Evolutionary conservation across 345 rosid species (phyloP).

Genomic region (Bruguiera parviflora): DNA sequence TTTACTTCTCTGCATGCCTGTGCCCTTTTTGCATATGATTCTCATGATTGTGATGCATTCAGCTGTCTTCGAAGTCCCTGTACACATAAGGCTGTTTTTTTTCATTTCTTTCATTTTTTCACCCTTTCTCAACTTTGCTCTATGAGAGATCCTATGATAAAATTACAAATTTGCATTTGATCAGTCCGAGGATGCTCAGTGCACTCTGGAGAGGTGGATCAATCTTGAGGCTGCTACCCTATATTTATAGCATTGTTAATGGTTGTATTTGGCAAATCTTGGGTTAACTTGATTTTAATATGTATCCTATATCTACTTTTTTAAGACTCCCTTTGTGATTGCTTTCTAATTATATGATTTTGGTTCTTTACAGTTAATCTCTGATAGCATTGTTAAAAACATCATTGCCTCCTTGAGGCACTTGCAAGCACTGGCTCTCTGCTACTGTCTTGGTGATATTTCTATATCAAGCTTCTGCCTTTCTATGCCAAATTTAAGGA

Average conservation of each 20-base stretch:
- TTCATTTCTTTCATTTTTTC: too few relatives aligned
- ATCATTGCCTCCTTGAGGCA: slow-evolving; percentile 41
- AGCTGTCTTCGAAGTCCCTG: too few relatives aligned
- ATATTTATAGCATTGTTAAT: not conserved
- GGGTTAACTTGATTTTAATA: not conserved
- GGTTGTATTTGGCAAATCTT: not conserved
- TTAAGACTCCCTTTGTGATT: not conserved
- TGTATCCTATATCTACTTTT: not conserved
- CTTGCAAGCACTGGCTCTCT: slow-evolving; percentile 51
- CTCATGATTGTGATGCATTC: too few relatives aligned
- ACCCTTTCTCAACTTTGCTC: too few relatives aligned
- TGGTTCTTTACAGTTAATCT: slow-evolving; percentile 47
- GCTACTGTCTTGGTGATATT: slow-evolving; percentile 75
- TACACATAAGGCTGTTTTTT: too few relatives aligned
- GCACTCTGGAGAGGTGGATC: not conserved
- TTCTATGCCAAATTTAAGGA: slow-evolving; percentile 44
- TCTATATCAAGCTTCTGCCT: slow-evolving; percentile 50
- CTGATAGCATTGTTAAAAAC: slow-evolving; percentile 46
- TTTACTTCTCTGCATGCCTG: too few relatives aligned
- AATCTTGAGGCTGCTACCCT: not conserved
- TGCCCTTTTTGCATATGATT: too few relatives aligned
- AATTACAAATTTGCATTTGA: not conserved
- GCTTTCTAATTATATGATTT: not conserved
- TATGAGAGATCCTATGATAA: not conserved
- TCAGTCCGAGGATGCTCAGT: not conserved